A percentile compares a stretch with the other conserved stretches of the same genome.
Evolutionary conservation across 441 rosid species (phyloP).

Genomic region (Brassica balearica): DNA sequence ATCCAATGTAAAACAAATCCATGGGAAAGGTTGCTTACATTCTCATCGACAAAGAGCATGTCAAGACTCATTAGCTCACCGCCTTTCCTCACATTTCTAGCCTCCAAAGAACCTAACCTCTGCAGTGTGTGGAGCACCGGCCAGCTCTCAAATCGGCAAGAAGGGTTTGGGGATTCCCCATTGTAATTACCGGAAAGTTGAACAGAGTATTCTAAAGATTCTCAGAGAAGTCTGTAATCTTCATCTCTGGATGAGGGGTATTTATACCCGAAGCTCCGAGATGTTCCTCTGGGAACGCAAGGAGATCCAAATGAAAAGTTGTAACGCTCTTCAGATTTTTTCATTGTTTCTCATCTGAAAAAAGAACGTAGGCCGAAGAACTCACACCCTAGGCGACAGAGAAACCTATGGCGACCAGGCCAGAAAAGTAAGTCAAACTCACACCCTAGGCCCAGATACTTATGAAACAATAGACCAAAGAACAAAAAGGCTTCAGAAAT

Average conservation of each 20-base stretch:
- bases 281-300: background rate
- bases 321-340: too few relatives aligned
- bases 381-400: too few relatives aligned
- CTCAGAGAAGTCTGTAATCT: background rate
- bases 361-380: too few relatives aligned
- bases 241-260: background rate
- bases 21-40: background rate
- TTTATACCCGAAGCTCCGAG: background rate
- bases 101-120: background rate
- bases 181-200: background rate
- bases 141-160: background rate
- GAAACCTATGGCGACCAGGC: too few relatives aligned
- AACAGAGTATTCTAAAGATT: background rate
- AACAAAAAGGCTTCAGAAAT: too few relatives aligned
- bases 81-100: background rate
- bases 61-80: background rate
- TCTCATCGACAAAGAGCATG: background rate
- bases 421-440: too few relatives aligned
- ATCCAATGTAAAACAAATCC: too few relatives aligned
- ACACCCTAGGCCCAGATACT: too few relatives aligned
- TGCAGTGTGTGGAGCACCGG: background rate
- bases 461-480: too few relatives aligned
- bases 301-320: background rate
- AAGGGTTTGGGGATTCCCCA: background rate
- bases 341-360: too few relatives aligned